Evolutionary conservation across 306 rosid species (phyloP), one percentile per base, ranked within the genome.

Genomic region (Canavalia gladiata): DNA sequence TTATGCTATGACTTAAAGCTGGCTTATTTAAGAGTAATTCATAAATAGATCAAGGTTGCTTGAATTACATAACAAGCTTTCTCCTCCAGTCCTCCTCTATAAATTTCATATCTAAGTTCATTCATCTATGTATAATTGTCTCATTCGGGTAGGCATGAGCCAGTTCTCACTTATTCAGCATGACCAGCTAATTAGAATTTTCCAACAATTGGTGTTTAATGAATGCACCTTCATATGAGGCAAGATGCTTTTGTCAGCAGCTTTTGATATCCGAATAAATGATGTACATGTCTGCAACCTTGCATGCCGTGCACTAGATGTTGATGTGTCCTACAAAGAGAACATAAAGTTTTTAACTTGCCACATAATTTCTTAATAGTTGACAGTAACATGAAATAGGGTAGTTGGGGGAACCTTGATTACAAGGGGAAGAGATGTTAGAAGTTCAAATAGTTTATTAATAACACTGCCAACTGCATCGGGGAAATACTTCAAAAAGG

Each of bases 181-280:
- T 68, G 39, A 65, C 78, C 70, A 47, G 57, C 12, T 75, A 49
- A 31, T 45, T 11, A 68, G n/a, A 50, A 72, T 66, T 52, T 64
- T 46, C 28, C 28, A 58, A 54, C 18, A 33, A 75, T 42, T 50
- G 73, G 74, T 25, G 64, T 56, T 68, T 72, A 86, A 83, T 28
- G 7, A 39, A 67, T 47, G 75, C 72, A 93, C 99, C 98, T 95
- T 95, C 99, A 95, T 93, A 85, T 95, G 99, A 83, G 99, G 99
- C 86, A 95, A 87, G 80, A 93, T 84, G 80, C 97, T 90, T 90
- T 87, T 91, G 84, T 93, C 97, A 79, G 98, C 93, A 64, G 98
- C 83, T 87, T 95, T 95, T 42, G 99, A 97, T 46, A 93, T 91
- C 83, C 97, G 94, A 82, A 95, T 95, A 85, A 95, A 95, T 62